Base-by-base conservation (phyloP, 495 filamentous ascomycete genomes). In the Aspergillus homomorphus region DNA sequence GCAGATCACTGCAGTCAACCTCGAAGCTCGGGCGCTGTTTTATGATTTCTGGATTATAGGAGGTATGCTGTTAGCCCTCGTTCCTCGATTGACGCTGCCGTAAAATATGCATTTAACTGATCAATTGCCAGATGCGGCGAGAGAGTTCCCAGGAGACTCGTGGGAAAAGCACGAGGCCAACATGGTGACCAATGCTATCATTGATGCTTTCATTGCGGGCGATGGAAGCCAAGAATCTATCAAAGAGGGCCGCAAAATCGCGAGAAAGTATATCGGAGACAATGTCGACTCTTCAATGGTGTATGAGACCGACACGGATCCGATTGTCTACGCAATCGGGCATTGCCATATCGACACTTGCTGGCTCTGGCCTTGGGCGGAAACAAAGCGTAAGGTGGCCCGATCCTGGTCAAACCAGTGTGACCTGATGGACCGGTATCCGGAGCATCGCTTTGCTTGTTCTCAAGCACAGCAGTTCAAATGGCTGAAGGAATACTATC, bases 331-430 rank as follows among this genome's bases (percentile, higher is more conserved):
- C 65, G 94, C 84, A 19, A 92, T 96, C 58, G 94, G 94, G 3
- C 88, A 98, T 74, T 98, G 94, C 63, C 94, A 98, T 68, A 98
- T 98, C 62, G 94, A 95, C 74, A 92, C 89, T 23, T 96, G 92
- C 73, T 98, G 94, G 94, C 77, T 98, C 10, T 98, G 94, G 94
- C 94, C 94, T 2, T 98, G 89, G 81, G 94, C 91, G n/a, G 94
- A 98, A 79, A 98, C 94, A 0, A 97, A 96, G 71, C 88, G 94
- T 58, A 98, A 98, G 77, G 87, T 97, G 7, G 94, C 90, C 22
- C 85, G 94, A 20, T 97, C 93, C 1, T 98, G 94, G 93, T 90
- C 91, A 2, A 96, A 89, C 68, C 94, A 98, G 68, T 96, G 92
- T 68, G 87, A 93, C 65, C 76, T 98, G 45, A 88, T 98, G 77